Conservation (phyloP, 2,329 filamentous ascomycete genomes). For the Ustilaginoidea virens region DNA sequence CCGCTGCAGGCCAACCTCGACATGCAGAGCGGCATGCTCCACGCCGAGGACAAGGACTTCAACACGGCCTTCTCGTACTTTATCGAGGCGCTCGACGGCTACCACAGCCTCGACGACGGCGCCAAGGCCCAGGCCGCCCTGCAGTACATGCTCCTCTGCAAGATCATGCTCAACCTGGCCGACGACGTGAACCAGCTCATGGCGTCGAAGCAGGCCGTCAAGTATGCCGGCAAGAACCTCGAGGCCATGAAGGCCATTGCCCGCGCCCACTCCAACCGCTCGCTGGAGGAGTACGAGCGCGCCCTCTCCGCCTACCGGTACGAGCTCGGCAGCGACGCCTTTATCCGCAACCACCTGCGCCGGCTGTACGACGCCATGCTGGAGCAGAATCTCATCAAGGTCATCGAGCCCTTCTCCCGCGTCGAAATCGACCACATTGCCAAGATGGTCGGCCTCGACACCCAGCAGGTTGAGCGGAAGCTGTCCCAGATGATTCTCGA, state of each 20-base stretch:
- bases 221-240: conserved; percentile 88
- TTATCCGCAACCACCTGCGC: conserved; percentile 93
- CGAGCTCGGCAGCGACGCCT: conserved; percentile 85
- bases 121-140: conserved; percentile 87
- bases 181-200: conserved; percentile 94
- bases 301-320: conserved; percentile 81
- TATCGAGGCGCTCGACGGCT: conserved; percentile 95
- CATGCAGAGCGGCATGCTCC: conserved; percentile 98
- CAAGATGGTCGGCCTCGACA: conserved; percentile 93
- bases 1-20: conserved; percentile 90
- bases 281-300: conserved; percentile 91
- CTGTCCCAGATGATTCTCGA: conserved; percentile 98
- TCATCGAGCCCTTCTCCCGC: conserved; percentile 95
- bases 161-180: conserved; percentile 96
- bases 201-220: conserved; percentile 89
- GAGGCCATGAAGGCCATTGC: conserved; percentile 99
- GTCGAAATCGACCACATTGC: conserved; percentile 96
- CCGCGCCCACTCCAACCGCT: conserved; percentile 86
- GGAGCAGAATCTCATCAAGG: conserved; percentile 98
- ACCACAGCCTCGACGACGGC: conserved; percentile 80
- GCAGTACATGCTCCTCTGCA: conserved; percentile 99
- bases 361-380: conserved; percentile 96
- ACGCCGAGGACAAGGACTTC: conserved; percentile 97
- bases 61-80: conserved; percentile 98
- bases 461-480: conserved; percentile 93